Evolutionary conservation across 75 land plant genomes (phyloP).

Genomic region (Azolla pinnata): DNA sequence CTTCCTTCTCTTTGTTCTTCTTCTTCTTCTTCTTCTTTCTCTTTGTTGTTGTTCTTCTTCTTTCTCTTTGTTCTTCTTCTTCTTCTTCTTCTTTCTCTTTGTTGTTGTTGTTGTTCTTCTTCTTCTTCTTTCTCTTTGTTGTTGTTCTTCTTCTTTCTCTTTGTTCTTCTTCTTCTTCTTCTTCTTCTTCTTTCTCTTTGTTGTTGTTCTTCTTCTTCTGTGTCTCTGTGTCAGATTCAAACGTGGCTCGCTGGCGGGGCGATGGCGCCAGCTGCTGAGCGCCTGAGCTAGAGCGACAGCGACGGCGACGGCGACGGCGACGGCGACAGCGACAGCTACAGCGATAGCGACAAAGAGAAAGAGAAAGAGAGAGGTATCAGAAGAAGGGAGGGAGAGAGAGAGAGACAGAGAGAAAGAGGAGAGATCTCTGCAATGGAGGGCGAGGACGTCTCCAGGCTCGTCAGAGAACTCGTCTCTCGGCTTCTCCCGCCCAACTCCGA

Average conservation of each 20-base stretch:
- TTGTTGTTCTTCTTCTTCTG: neutral
- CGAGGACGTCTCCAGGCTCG: constrained; percentile 40
- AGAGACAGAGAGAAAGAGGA: constrained; percentile 3
- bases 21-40: neutral
- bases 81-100: neutral
- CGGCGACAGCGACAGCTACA: neutral
- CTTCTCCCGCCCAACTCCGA: constrained; percentile 26
- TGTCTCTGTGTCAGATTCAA: neutral
- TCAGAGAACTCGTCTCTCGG: constrained; percentile 71
- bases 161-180: neutral
- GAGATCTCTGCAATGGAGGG: constrained; percentile 15
- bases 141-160: neutral
- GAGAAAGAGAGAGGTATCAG: neutral
- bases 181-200: constrained; percentile 1
- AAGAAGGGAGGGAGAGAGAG: neutral
- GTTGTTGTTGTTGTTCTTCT: neutral
- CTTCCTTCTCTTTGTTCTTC: neutral
- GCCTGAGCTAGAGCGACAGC: neutral
- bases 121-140: neutral
- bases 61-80: neutral
- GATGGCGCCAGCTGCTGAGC: neutral
- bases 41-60: neutral
- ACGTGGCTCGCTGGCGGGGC: neutral
- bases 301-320: neutral
- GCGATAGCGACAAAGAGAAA: neutral